Evolutionary conservation across 805 yeast species (phyloP).

Genomic region (Zygosaccharomyces kombuchaensis): DNA sequence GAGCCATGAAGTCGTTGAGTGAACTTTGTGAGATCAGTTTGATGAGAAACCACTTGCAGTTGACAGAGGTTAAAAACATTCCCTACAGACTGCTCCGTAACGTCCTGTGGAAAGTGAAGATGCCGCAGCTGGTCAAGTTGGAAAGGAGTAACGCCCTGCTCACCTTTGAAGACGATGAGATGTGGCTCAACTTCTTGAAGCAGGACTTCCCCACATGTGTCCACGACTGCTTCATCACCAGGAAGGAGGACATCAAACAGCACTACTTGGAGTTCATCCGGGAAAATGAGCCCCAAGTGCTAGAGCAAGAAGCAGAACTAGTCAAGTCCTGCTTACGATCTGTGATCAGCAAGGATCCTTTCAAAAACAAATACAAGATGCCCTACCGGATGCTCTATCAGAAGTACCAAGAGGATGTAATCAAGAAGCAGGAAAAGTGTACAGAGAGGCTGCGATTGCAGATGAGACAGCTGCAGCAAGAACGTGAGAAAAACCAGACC

Average conservation of each 20-base stretch:
- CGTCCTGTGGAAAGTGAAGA: slow-evolving; percentile 29
- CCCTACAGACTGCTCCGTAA: slow-evolving; percentile 33
- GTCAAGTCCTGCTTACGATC: slow-evolving; percentile 14
- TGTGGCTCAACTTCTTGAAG: slow-evolving; percentile 34
- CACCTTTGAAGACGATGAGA: slow-evolving; percentile 38
- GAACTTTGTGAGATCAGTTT: slow-evolving; percentile 25
- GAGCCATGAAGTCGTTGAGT: slow-evolving; percentile 15
- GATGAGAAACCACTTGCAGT: slow-evolving; percentile 22
- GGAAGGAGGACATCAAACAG: slow-evolving; percentile 20
- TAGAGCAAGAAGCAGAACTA: slow-evolving; percentile 14
- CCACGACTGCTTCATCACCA: slow-evolving; percentile 30
- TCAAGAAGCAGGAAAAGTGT: slow-evolving; percentile 34
- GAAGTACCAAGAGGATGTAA: slow-evolving; percentile 33
- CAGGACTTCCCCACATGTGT: slow-evolving; percentile 37
- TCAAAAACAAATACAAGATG: slow-evolving; percentile 29
- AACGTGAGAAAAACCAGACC: slow-evolving; percentile 33
- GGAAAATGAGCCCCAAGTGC: slow-evolving; percentile 11
- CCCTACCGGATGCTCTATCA: slow-evolving; percentile 37
- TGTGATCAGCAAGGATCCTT: slow-evolving; percentile 19
- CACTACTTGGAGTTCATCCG: slow-evolving; percentile 20
- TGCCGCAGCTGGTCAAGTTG: slow-evolving; percentile 32
- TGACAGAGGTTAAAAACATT: slow-evolving; percentile 32
- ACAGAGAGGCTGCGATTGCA: slow-evolving; percentile 35
- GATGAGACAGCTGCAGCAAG: slow-evolving; percentile 28
- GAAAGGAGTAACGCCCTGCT: slow-evolving; percentile 33